Conservation (phyloP, 352 stramenopile genomes). For the Elongisporangium anandrum region DNA sequence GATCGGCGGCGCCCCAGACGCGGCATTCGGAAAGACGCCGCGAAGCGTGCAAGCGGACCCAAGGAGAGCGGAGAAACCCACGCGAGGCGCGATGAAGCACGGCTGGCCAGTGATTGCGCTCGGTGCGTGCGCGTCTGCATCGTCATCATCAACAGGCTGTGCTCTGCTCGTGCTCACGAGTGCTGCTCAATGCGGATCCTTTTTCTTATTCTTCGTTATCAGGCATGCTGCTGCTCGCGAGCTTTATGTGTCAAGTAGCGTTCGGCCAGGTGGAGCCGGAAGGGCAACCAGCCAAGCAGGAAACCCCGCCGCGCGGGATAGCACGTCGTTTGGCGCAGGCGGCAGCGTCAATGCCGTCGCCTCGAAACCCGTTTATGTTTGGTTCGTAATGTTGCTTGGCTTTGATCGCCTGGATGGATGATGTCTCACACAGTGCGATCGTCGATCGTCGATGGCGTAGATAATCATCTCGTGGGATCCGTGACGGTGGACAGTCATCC, state of each 20-base stretch:
- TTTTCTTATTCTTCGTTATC: neutral
- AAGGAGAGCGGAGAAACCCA: neutral
- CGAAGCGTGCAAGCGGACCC: neutral
- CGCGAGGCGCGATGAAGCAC: neutral
- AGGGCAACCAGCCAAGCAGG: neutral
- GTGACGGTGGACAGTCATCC: constrained; percentile 51
- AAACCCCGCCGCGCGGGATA: constrained; percentile 6
- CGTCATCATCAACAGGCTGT: neutral
- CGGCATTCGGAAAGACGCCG: neutral
- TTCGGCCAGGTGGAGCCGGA: neutral
- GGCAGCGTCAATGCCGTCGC: constrained; percentile 25
- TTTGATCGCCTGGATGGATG: neutral
- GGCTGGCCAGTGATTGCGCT: neutral
- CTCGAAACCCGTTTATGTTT: constrained; percentile 48
- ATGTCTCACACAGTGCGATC: neutral
- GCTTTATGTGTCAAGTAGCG: neutral
- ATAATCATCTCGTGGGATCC: constrained; percentile 58
- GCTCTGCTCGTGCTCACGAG: neutral
- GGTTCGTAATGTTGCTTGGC: constrained; percentile 15
- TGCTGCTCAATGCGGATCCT: neutral
- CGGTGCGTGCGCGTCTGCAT: neutral
- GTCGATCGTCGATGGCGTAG: constrained; percentile 10
- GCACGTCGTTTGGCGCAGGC: constrained; percentile 22
- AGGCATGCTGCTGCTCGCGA: neutral
- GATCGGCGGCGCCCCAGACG: neutral